A percentile compares a stretch with the other conserved stretches of the same genome.
Evolutionary conservation across 805 yeast genomes (phyloP).

Genomic region (Lipomyces yamanashiensis): DNA sequence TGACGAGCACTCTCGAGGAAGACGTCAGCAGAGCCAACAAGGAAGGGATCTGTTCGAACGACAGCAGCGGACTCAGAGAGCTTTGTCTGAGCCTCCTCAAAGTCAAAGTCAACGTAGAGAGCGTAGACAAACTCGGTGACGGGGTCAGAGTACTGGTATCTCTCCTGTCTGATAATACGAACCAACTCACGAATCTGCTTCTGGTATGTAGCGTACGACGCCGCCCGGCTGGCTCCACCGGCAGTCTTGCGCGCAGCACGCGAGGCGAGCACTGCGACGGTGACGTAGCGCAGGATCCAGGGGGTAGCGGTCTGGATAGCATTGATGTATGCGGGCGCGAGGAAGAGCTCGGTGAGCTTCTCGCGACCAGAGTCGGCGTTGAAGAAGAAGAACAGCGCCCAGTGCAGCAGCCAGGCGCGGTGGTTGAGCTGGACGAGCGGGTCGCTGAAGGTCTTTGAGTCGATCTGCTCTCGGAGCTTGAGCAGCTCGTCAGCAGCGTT

Average conservation of each 20-base stretch:
- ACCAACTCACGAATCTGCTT: constrained; percentile 63
- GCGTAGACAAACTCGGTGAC: constrained; percentile 61
- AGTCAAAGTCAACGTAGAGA: constrained; percentile 62
- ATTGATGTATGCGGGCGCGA: constrained; percentile 62
- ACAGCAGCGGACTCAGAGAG: constrained; percentile 55
- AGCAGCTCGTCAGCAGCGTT: constrained; percentile 58
- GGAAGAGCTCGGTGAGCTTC: constrained; percentile 60
- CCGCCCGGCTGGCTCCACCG: constrained; percentile 39
- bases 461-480: constrained; percentile 62
- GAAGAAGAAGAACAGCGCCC: constrained; percentile 69
- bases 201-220: constrained; percentile 47
- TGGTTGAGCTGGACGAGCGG: constrained; percentile 64
- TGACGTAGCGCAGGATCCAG: constrained; percentile 69
- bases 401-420: constrained; percentile 71
- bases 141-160: constrained; percentile 69
- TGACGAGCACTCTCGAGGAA: constrained; percentile 56
- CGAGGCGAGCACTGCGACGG: constrained; percentile 60
- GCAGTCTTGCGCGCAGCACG: constrained; percentile 37
- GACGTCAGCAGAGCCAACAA: constrained; percentile 49
- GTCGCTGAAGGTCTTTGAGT: constrained; percentile 55
- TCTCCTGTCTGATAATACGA: constrained; percentile 62
- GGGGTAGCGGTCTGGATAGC: constrained; percentile 75
- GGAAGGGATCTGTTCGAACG: constrained; percentile 62
- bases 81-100: constrained; percentile 56
- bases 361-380: constrained; percentile 58